Evolutionary conservation across 73 alveolate species (phyloP).

Genomic region (Tetrahymena elliotti): DNA sequence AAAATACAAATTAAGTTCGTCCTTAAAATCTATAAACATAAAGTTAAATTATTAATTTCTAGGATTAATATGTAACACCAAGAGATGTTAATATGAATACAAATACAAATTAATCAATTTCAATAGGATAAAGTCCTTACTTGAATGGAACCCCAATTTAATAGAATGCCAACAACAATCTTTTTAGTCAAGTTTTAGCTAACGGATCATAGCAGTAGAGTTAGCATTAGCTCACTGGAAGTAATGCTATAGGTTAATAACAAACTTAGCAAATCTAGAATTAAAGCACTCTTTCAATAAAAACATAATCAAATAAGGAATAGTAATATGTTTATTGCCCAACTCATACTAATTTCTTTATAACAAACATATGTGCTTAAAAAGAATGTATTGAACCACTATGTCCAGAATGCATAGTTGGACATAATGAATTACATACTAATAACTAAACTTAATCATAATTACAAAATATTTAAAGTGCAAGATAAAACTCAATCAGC

Average conservation of each 20-base stretch:
- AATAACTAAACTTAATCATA: not conserved
- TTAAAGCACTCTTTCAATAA: not conserved
- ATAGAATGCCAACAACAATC: not conserved
- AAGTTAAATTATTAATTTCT: not conserved
- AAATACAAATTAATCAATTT: not conserved
- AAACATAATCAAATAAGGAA: not conserved
- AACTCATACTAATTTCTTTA: not conserved
- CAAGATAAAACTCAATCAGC: not conserved
- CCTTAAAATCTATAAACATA: not conserved
- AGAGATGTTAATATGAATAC: not conserved
- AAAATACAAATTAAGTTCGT: not conserved
- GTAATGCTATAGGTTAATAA: not conserved
- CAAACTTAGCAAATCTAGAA: not conserved
- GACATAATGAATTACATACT: not conserved
- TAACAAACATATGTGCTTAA: not conserved
- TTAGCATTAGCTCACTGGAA: not conserved
- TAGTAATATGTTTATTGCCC: not conserved
- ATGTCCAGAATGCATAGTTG: not conserved
- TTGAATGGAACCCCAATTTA: not conserved
- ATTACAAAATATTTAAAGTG: not conserved
- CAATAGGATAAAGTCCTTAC: not conserved
- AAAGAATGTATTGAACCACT: not conserved
- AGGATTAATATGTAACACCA: not conserved
- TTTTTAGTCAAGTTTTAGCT: not conserved
- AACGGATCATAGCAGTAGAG: not conserved